A percentile compares a stretch with the other conserved stretches of the same genome.
Conservation (phyloP, 345 rosid genomes). For the Linum trigynum region DNA sequence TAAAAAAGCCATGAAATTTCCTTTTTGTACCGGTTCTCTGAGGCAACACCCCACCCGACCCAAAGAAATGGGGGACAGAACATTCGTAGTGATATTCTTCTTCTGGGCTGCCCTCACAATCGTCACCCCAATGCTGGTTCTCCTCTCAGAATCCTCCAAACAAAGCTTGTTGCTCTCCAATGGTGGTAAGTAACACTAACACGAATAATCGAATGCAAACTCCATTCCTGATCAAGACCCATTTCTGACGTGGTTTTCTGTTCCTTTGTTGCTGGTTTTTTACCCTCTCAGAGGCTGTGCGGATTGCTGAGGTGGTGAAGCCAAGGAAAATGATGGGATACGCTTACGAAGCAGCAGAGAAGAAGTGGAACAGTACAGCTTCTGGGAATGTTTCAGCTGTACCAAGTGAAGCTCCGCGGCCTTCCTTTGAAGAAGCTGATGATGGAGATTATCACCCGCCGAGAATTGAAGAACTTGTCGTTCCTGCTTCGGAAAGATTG, state of each 20-base stretch:
- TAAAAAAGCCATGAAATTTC: not conserved
- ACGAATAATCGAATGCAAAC: not conserved
- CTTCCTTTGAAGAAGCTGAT: constrained; percentile 14
- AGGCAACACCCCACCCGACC: constrained; percentile 1
- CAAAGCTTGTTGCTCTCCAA: constrained; percentile 12
- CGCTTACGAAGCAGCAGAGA: constrained; percentile 3
- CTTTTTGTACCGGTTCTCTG: constrained; percentile 5
- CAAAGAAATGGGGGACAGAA: constrained; percentile 53
- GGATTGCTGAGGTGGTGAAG: constrained; percentile 20
- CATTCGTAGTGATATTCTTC: constrained; percentile 64
- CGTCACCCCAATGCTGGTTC: constrained; percentile 76
- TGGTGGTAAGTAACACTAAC: constrained; percentile 23
- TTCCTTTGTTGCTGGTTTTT: not conserved
- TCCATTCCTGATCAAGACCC: not conserved
- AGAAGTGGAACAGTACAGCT: constrained; percentile 9
- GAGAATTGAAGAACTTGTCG: not conserved
- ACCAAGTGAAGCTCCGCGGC: constrained; percentile 16
- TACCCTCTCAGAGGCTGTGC: constrained; percentile 15
- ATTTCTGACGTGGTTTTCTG: not conserved
- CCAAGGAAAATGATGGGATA: constrained; percentile 40
- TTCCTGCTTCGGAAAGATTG: not conserved
- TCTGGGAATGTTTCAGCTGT: constrained; percentile 12
- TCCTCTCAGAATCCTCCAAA: constrained; percentile 61
- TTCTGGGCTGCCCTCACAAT: constrained; percentile 88
- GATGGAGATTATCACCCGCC: not conserved